Evolutionary conservation across 345 rosid genomes (phyloP), one percentile per base, ranked within the genome.

Genomic region (Garcia nutans): DNA sequence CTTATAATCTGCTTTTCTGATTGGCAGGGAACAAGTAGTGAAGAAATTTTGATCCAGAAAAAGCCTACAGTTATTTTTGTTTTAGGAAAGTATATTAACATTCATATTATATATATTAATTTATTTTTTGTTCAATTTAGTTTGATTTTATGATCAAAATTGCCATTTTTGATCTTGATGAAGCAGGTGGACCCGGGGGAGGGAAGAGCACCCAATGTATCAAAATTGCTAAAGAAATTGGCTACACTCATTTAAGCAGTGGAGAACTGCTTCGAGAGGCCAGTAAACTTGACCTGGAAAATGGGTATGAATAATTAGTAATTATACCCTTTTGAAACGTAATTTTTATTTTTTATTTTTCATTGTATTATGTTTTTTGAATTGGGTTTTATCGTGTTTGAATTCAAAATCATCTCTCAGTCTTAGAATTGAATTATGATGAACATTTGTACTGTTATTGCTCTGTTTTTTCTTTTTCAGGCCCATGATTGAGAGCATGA

Each of bases 201-300:
- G 72, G 72, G 2, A 68, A 68, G 23, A 26, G 44, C 56, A 68
- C 72, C 0, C 72, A 68, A 16, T 68, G 72, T 26, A n/a, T 23
- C 0, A 24, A 26, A 0, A 3, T 68, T 6, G 31, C 42, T 6
- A 17, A 49, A 50, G 8, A 50, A 12, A 13, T 68, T 0, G 58
- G 59, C 1, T 68, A 12, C 13, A 68, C 72, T 6, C 59, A 68
- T 68, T 20, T 68, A 2, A 68, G 72, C 59, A 50, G 42, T 8
- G 72, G 72, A 1, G 59, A 68, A 22, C 20, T 68, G 0, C 58
- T 68, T 0, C 31, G 72, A 3, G 17, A 24, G 8, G 58, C 41
- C 0, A 24, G 3, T 15, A 0, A 68, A 26, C 6, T 3, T 5
- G 72, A 50, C 6, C 19, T 41, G 8, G 72, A 49, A 4, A 49